A percentile compares a stretch with the other conserved stretches of the same genome.
phyloP scores from a whole-genome alignment of 2,329 filamentous ascomycete species.

The Monilinia polystroma region DNA sequence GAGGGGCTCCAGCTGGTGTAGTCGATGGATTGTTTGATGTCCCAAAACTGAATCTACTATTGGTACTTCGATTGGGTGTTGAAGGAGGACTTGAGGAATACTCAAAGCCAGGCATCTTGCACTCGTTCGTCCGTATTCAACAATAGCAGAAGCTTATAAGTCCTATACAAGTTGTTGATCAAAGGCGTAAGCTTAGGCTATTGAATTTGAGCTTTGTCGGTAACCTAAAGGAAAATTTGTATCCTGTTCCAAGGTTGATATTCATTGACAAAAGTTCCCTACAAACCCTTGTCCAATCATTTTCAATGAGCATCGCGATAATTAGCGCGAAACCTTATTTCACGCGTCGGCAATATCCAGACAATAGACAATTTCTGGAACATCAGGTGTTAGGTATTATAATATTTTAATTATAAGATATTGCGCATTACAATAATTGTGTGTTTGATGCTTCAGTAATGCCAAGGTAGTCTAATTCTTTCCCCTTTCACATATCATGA shows the following conservation, averaged over 20 bases:
- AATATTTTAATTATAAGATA: slow-evolving; percentile 1
- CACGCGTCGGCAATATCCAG: slow-evolving; percentile 17
- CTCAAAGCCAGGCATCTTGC: slow-evolving; percentile 34
- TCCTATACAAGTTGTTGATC: neutral
- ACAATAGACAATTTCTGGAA: slow-evolving; percentile 11
- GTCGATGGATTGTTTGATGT: slow-evolving; percentile 48
- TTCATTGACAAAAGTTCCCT: slow-evolving; percentile 14
- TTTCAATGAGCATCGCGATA: slow-evolving; percentile 23
- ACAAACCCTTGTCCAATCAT: slow-evolving; percentile 21
- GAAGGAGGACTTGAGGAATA: slow-evolving; percentile 40
- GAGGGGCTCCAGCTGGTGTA: slow-evolving; percentile 57
- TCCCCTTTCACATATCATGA: slow-evolving; percentile 10
- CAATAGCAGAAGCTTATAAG: slow-evolving; percentile 6
- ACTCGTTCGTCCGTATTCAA: neutral
- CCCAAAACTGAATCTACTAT: slow-evolving; percentile 35
- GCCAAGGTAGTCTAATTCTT: slow-evolving; percentile 37
- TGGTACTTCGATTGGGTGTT: slow-evolving; percentile 40
- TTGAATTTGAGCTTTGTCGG: slow-evolving; percentile 14
- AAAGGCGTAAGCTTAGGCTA: neutral
- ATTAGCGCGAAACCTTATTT: slow-evolving; percentile 21
- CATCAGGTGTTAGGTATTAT: neutral
- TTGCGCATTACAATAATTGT: slow-evolving; percentile 8
- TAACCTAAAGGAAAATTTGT: neutral
- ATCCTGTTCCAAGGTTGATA: neutral
- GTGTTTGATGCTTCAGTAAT: slow-evolving; percentile 37